Evolutionary conservation across 225 moss, liverwort and hornwort species (phyloP).

Genomic region (Thuidium tamariscinum): DNA sequence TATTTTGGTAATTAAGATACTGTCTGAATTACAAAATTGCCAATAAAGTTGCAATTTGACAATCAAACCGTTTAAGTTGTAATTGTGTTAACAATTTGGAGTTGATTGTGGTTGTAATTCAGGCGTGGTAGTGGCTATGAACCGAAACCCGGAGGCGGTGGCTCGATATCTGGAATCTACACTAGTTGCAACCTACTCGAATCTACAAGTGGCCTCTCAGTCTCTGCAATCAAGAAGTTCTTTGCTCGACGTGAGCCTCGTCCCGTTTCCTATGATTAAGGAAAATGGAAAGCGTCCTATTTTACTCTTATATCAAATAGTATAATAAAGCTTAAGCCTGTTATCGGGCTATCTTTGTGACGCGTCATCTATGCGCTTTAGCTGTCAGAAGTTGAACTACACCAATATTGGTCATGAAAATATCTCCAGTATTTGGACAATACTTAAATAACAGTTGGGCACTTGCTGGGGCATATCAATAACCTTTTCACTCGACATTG

Average conservation of each 20-base stretch:
- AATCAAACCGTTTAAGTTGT: background rate
- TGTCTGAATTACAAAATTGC: background rate
- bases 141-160: slow-evolving; percentile 11
- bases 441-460: background rate
- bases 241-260: slow-evolving; percentile 30
- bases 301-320: background rate
- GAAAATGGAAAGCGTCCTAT: background rate
- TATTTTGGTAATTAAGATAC: background rate
- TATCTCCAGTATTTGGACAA: background rate
- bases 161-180: slow-evolving; percentile 21
- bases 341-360: background rate
- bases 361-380: background rate
- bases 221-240: slow-evolving; percentile 2
- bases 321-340: background rate
- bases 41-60: background rate
- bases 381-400: background rate
- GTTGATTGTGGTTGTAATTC: background rate
- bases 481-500: background rate
- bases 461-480: background rate
- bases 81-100: background rate
- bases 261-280: background rate
- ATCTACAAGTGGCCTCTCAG: background rate
- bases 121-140: slow-evolving; percentile 22
- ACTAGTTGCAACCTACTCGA: background rate
- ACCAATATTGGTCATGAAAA: background rate